phyloP scores from a whole-genome alignment of 345 rosid species.

The Gossypium anomalum region DNA sequence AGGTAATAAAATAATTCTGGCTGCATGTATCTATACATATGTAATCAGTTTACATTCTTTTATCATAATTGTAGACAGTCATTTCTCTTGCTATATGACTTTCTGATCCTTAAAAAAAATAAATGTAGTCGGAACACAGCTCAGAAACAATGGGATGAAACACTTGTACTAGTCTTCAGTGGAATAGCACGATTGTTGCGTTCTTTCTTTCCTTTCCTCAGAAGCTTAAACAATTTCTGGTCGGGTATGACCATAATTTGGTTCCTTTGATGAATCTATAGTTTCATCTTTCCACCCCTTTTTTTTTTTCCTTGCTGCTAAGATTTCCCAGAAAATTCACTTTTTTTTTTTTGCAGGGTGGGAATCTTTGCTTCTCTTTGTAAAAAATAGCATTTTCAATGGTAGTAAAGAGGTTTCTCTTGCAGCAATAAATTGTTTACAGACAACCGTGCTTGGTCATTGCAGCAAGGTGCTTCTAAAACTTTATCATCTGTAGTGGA shows the following conservation, averaged over 20 bases:
- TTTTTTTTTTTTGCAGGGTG: conserved; percentile 60
- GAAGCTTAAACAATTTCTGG: conserved; percentile 73
- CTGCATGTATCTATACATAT: background rate
- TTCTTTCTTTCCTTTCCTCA: conserved; percentile 85
- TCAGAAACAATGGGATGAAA: conserved; percentile 99
- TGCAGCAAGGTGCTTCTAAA: conserved; percentile 55
- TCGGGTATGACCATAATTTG: conserved; percentile 48
- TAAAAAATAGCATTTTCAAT: conserved; percentile 70
- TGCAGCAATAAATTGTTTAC: conserved; percentile 88
- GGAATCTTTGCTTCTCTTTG: conserved; percentile 77
- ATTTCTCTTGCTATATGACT: conserved; percentile 15
- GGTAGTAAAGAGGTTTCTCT: conserved; percentile 93
- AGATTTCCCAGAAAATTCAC: background rate
- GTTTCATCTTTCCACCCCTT: background rate
- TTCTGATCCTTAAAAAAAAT: conserved; percentile 21
- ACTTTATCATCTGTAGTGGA: background rate
- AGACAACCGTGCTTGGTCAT: conserved; percentile 75
- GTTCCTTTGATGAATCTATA: conserved; percentile 9
- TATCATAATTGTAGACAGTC: conserved; percentile 3
- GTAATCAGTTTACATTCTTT: background rate
- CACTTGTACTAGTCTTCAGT: conserved; percentile 88
- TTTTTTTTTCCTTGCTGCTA: background rate
- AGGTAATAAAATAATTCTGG: conserved; percentile 41
- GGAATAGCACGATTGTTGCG: conserved; percentile 93
- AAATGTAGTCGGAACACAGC: conserved; percentile 87